Evolutionary conservation across 345 rosid species (phyloP).

Genomic region (Eucalyptus decipiens): DNA sequence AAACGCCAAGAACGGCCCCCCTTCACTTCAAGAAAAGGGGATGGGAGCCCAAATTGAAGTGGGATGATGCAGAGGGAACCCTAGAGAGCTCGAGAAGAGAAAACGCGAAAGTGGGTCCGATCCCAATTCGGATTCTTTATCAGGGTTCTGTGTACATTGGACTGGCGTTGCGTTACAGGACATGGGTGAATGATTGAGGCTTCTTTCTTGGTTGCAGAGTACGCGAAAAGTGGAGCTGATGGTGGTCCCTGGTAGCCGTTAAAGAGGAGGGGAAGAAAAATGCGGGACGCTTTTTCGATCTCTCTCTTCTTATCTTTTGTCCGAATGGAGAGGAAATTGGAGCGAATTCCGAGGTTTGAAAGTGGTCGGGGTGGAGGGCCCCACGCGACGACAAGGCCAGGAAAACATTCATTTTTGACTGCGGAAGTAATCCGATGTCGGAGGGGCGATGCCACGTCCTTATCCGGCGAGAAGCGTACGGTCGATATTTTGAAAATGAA

Average conservation of each 20-base stretch:
- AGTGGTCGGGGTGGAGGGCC: not conserved
- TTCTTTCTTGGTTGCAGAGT: not conserved
- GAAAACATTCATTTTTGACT: not conserved
- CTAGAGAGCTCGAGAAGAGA: not conserved
- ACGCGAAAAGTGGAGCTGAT: not conserved
- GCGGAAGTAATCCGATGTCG: not conserved
- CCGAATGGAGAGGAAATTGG: not conserved
- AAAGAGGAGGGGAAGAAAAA: not conserved
- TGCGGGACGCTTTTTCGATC: not conserved
- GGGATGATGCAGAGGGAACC: not conserved
- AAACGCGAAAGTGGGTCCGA: not conserved
- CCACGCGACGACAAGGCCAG: not conserved
- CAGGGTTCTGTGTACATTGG: not conserved
- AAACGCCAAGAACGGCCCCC: not conserved
- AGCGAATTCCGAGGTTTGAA: not conserved
- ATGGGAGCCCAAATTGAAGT: not conserved
- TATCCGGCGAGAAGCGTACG: not conserved
- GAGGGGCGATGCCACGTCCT: not conserved
- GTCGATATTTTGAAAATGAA: not conserved
- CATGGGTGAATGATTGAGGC: not conserved
- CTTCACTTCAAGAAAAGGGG: not conserved
- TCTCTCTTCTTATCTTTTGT: not conserved
- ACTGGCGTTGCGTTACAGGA: not conserved
- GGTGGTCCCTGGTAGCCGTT: conserved; percentile 34
- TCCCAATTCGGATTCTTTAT: not conserved